phyloP scores from a whole-genome alignment of 805 yeast species.

The Priceomyces carsonii region DNA sequence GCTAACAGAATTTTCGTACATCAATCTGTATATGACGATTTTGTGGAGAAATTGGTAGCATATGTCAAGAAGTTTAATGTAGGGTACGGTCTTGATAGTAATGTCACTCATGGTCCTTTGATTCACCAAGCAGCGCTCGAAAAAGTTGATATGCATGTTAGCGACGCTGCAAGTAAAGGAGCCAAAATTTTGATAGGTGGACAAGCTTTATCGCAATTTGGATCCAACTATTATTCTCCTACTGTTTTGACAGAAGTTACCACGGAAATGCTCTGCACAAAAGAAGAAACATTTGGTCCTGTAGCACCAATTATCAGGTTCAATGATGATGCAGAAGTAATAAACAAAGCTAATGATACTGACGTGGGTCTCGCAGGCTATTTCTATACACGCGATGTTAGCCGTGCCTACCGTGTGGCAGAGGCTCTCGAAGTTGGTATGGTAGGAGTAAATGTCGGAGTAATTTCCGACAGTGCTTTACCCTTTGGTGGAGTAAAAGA shows the following conservation, averaged over 20 bases:
- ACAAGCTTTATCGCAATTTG: constrained; percentile 49
- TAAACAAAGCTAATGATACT: constrained; percentile 61
- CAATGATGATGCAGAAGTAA: constrained; percentile 61
- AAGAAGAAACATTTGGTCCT: constrained; percentile 85
- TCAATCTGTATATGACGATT: constrained; percentile 48
- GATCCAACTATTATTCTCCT: constrained; percentile 64
- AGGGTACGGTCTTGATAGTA: constrained; percentile 62
- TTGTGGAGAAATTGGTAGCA: constrained; percentile 43
- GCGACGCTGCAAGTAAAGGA: constrained; percentile 66
- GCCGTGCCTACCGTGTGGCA: constrained; percentile 58
- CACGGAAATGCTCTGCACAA: constrained; percentile 52
- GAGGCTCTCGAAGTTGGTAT: constrained; percentile 75
- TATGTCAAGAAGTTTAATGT: constrained; percentile 41
- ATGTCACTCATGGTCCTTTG: constrained; percentile 73
- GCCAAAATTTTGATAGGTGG: constrained; percentile 71
- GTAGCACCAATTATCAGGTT: constrained; percentile 71
- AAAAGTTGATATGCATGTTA: constrained; percentile 62
- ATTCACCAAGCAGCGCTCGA: constrained; percentile 62
- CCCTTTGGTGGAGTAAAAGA: constrained; percentile 66
- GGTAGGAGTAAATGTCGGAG: constrained; percentile 80
- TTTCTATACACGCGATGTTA: constrained; percentile 58
- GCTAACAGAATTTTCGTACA: constrained; percentile 63
- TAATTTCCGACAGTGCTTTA: constrained; percentile 61
- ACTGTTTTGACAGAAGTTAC: constrained; percentile 67
- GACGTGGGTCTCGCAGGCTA: constrained; percentile 80